phyloP scores from a whole-genome alignment of 345 rosid genomes.

The Bruguiera sexangula region DNA sequence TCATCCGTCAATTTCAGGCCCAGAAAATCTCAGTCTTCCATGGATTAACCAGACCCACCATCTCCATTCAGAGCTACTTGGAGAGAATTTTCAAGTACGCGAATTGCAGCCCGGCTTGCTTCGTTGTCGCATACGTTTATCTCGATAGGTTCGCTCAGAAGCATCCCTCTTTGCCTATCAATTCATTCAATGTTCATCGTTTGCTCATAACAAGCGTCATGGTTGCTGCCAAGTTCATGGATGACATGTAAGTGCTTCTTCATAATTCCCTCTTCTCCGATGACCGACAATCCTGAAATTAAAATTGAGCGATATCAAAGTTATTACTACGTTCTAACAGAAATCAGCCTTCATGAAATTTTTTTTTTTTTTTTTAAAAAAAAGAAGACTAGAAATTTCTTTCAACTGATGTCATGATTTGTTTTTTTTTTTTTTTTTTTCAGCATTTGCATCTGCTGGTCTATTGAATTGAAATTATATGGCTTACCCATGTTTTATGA shows the following conservation, averaged over 20 bases:
- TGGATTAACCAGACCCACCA: slow-evolving; percentile 67
- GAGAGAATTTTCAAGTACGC: slow-evolving; percentile 86
- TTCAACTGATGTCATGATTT: no score
- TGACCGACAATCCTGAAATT: no score
- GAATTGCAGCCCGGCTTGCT: slow-evolving; percentile 83
- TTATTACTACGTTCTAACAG: no score
- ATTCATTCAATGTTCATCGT: slow-evolving; percentile 83
- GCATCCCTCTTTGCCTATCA: slow-evolving; percentile 73
- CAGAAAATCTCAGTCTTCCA: slow-evolving; percentile 68
- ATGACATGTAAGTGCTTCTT: slow-evolving; percentile 63
- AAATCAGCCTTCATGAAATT: no score
- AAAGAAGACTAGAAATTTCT: no score
- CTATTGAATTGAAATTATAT: not conserved
- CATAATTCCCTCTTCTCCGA: not conserved
- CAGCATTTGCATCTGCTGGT: not conserved
- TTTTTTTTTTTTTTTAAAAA: no score
- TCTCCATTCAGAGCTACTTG: slow-evolving; percentile 68
- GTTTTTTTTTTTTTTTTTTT: no score
- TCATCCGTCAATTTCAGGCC: slow-evolving; percentile 27
- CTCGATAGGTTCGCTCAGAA: slow-evolving; percentile 74
- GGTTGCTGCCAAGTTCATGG: slow-evolving; percentile 90
- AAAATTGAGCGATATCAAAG: no score
- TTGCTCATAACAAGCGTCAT: slow-evolving; percentile 81
- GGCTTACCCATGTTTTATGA: not conserved
- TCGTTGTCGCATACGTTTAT: slow-evolving; percentile 81